Conservation (phyloP, 371 early-diverging fungal species). For the Syncephalastrum sp. region DNA sequence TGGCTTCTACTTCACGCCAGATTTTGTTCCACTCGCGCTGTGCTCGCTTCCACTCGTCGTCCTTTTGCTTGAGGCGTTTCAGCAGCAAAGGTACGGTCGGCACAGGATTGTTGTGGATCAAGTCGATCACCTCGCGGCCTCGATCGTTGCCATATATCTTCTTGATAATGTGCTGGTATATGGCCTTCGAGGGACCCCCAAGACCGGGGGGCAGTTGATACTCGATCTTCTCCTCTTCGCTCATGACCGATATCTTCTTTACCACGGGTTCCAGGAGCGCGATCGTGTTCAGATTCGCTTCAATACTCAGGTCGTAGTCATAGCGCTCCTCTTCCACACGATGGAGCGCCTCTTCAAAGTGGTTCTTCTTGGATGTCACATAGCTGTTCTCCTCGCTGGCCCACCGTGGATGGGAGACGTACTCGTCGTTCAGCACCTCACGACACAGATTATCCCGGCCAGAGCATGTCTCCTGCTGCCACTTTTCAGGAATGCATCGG, state of each 20-base stretch:
- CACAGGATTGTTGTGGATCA: constrained; percentile 90
- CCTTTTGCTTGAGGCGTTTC: constrained; percentile 95
- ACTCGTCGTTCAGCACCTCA: constrained; percentile 96
- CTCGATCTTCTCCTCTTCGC: constrained; percentile 72
- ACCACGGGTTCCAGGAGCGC: constrained; percentile 88
- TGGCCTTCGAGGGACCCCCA: constrained; percentile 80
- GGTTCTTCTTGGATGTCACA: constrained; percentile 92
- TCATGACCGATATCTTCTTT: constrained; percentile 74
- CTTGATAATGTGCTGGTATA: constrained; percentile 89
- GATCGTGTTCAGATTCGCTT: constrained; percentile 91
- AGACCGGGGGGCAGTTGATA: constrained; percentile 76
- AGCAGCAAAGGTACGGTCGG: constrained; percentile 95
- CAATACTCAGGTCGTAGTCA: constrained; percentile 97
- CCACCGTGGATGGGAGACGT: constrained; percentile 95
- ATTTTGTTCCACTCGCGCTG: constrained; percentile 91
- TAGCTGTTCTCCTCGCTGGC: constrained; percentile 94
- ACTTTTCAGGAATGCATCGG: constrained; percentile 58
- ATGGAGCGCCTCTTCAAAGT: constrained; percentile 94
- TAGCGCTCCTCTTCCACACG: constrained; percentile 98
- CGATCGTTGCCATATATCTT: constrained; percentile 88
- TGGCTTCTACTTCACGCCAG: constrained; percentile 93
- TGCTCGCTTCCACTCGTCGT: constrained; percentile 91
- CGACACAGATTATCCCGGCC: constrained; percentile 91
- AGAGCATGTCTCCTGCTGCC: constrained; percentile 63
- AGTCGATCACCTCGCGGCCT: constrained; percentile 90